A percentile compares a stretch with the other conserved stretches of the same genome.
phyloP scores from a whole-genome alignment of 2,329 filamentous ascomycete genomes.

The Fusarium sp. region DNA sequence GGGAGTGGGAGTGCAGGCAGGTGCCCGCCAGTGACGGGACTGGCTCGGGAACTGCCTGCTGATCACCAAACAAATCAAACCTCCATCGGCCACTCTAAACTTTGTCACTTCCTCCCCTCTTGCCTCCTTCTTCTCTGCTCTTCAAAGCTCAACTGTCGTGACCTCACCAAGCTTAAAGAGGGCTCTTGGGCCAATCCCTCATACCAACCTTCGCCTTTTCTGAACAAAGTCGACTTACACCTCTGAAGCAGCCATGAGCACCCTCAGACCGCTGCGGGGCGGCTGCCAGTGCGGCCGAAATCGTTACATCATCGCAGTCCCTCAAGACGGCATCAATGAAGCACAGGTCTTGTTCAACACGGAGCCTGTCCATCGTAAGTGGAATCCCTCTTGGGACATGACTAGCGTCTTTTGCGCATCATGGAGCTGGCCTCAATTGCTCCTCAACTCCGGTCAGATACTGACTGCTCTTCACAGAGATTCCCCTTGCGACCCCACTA shows the following conservation, averaged over 20 bases:
- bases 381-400: background rate
- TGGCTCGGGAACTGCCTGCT: conserved; percentile 13
- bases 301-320: conserved; percentile 82
- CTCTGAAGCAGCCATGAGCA: conserved; percentile 59
- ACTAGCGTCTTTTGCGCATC: background rate
- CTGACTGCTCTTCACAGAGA: conserved; percentile 61
- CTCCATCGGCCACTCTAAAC: conserved; percentile 17
- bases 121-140: background rate
- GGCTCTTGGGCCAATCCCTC: background rate
- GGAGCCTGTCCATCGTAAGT: conserved; percentile 80
- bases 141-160: background rate
- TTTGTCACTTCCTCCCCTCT: conserved; percentile 19
- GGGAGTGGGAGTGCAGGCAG: conserved; percentile 3
- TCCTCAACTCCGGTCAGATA: conserved; percentile 1
- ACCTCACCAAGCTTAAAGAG: background rate
- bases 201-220: background rate
- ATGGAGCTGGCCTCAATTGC: conserved; percentile 6
- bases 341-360: conserved; percentile 84
- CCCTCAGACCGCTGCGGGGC: conserved; percentile 75
- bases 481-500: conserved; percentile 79
- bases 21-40: conserved; percentile 10
- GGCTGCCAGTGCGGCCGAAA: conserved; percentile 91
- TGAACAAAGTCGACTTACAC: conserved; percentile 1
- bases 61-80: conserved; percentile 39
- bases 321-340: conserved; percentile 68